Evolutionary conservation across 371 early-diverging fungal species (phyloP), one percentile per base, ranked within the genome.

Genomic region (Nematocida sp.): DNA sequence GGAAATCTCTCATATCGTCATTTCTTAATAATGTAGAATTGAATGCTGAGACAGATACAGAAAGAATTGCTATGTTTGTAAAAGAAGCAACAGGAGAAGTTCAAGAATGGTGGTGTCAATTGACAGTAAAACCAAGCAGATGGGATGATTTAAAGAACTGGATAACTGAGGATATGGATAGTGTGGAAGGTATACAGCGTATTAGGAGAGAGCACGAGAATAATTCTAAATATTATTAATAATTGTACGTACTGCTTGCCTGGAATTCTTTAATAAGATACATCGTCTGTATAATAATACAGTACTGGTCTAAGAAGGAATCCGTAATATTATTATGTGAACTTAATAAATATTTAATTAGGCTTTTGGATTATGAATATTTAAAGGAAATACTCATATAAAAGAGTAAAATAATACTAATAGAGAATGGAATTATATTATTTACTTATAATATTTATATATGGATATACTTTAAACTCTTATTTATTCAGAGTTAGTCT

Each of bases 111-210:
- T 64, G 64, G 64, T 11, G 5, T 2, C 39, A 42, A 42, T 42
- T 64, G 23, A 39, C 64, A 39, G 45, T 42, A 20, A 64, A 64
- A 39, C 64, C 64, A 15, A 0, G 13, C 11, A 64, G 42, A 23
- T 64, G 64, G 64, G 42, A 64, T 11, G 64, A 64, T 45, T 42
- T 64, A 64, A 64, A 42, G 4, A 44, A 15, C 23, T 64, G 64
- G 64, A 7, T 64, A 7, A 64, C 42, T 64, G 64, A 64, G 44
- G 64, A 64, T 44, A 64, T 39, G 15, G 64, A 64, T 2, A 42
- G 64, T 42, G 42, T 64, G 13, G 64, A 64, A 23, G 64, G 33
- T 33, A 64, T 64, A 18, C 23, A 64, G 45, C 20, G 60, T 11
- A 9, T 60, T 33, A 11, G 60, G n/a, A 11, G 23, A 2, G 60